These are phyloP conservation scores for Selenicereus undatus DNA, from an alignment of 148 eudicot species.

Conservation along the genomic window DNA sequence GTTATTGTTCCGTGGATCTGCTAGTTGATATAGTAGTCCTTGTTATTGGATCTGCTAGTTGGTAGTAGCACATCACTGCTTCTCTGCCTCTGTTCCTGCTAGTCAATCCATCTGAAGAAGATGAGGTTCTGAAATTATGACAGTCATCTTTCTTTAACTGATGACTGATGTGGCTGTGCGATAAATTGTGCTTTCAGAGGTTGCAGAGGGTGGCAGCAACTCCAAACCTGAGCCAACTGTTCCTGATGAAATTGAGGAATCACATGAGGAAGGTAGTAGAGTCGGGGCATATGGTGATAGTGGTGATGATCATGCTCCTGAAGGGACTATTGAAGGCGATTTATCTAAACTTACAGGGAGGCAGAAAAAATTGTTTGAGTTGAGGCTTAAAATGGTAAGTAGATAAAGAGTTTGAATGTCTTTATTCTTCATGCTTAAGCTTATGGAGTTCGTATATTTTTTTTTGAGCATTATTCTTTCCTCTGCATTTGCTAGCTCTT, in stretches of 20 bases:
- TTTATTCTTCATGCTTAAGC: background rate
- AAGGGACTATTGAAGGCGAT: slow-evolving; percentile 36
- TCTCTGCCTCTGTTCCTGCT: too few species aligned
- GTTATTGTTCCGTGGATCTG: too few species aligned
- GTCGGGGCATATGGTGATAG: slow-evolving; percentile 34
- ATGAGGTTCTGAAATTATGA: background rate
- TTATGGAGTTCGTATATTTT: background rate
- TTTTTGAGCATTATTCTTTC: background rate
- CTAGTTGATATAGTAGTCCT: too few species aligned
- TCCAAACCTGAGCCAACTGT: slow-evolving; percentile 23
- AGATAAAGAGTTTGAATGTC: slow-evolving; percentile 4
- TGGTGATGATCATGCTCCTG: slow-evolving; percentile 35
- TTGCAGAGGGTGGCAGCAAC: slow-evolving; percentile 23
- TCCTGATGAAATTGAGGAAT: slow-evolving; percentile 32
- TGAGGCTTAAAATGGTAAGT: slow-evolving; percentile 81
- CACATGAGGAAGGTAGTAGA: slow-evolving; percentile 36
- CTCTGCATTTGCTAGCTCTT: background rate
- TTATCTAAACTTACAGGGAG: slow-evolving; percentile 66
- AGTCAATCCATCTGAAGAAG: background rate
- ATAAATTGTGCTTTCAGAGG: slow-evolving; percentile 21
- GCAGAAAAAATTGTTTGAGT: slow-evolving; percentile 73
- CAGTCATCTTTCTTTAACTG: background rate
- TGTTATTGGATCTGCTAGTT: too few species aligned
- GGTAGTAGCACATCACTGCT: too few species aligned
- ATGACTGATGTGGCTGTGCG: slow-evolving; percentile 9